Evolutionary conservation across 345 rosid species (phyloP).

Genomic region (Bruguiera gymnorhiza): DNA sequence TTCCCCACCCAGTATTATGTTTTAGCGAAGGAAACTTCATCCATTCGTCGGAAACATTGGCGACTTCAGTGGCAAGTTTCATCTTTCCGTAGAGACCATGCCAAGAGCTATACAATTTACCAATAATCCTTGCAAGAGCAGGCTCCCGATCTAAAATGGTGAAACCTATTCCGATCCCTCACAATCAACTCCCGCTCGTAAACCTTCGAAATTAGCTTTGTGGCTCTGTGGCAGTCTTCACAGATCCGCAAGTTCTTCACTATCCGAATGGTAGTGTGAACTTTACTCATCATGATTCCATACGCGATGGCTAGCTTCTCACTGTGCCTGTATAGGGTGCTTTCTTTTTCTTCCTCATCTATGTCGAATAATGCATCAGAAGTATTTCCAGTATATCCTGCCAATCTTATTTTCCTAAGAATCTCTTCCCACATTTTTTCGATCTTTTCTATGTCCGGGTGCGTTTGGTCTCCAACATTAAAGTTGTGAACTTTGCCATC

Average conservation of each 20-base stretch:
- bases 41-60: too few species aligned
- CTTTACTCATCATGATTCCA: slow-evolving; percentile 50
- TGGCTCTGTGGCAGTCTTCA: slow-evolving; percentile 67
- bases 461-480: slow-evolving; percentile 48
- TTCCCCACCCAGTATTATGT: too few species aligned
- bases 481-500: slow-evolving; percentile 57
- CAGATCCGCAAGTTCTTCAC: slow-evolving; percentile 80
- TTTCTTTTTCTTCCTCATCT: slow-evolving; percentile 77
- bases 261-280: slow-evolving; percentile 38
- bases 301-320: slow-evolving; percentile 75
- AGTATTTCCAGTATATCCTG: slow-evolving; percentile 53
- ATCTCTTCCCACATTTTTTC: slow-evolving; percentile 63
- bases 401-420: slow-evolving; percentile 42
- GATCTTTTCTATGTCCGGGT: slow-evolving; percentile 57
- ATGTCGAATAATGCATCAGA: slow-evolving; percentile 58
- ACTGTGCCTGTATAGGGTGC: slow-evolving; percentile 51
- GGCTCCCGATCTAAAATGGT: slow-evolving; percentile 60
- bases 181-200: slow-evolving; percentile 60
- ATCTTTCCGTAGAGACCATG: too few species aligned
- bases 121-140: slow-evolving; percentile 81
- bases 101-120: slow-evolving; percentile 24
- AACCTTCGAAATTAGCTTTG: slow-evolving; percentile 60
- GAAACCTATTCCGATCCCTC: slow-evolving; percentile 71
- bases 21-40: too few species aligned
- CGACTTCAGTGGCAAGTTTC: too few species aligned